Evolutionary conservation across 768 basidiomycete species (phyloP).

Genomic region (Suillus occidentalis): DNA sequence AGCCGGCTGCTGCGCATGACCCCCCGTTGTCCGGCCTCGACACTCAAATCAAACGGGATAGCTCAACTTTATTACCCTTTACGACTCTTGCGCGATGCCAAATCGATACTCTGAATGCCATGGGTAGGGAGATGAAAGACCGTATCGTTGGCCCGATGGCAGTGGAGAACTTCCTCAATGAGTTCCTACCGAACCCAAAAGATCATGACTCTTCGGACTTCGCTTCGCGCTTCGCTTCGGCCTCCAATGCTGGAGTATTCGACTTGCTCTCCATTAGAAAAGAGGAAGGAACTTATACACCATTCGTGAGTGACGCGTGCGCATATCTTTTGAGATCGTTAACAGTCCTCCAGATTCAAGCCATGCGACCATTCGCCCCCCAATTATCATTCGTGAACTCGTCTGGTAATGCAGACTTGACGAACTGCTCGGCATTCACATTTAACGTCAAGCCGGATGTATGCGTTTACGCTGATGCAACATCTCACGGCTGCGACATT

Average conservation of each 20-base stretch:
- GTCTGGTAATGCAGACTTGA: neutral
- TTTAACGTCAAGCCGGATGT: conserved; percentile 13
- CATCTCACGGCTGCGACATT: neutral
- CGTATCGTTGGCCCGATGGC: no score
- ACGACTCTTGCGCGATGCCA: no score
- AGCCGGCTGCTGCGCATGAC: no score
- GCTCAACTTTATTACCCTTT: no score
- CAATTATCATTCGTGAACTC: conserved; percentile 2
- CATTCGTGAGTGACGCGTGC: neutral
- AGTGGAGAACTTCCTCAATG: no score
- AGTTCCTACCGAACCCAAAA: no score
- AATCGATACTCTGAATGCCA: no score
- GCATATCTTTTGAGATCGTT: neutral
- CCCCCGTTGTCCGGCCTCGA: no score
- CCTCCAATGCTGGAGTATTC: neutral
- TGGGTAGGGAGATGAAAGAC: no score
- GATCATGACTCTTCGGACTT: no score
- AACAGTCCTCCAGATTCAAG: conserved; percentile 4
- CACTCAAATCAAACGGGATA: no score
- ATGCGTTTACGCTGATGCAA: conserved; percentile 2
- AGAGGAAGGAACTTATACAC: neutral
- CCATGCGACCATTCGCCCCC: conserved; percentile 4
- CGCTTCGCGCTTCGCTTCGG: no score
- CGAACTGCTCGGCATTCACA: neutral
- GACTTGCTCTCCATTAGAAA: neutral